Evolutionary conservation across 2,329 filamentous ascomycete species (phyloP), one percentile per base, ranked within the genome.

Genomic region (Bipolaris oryzae): DNA sequence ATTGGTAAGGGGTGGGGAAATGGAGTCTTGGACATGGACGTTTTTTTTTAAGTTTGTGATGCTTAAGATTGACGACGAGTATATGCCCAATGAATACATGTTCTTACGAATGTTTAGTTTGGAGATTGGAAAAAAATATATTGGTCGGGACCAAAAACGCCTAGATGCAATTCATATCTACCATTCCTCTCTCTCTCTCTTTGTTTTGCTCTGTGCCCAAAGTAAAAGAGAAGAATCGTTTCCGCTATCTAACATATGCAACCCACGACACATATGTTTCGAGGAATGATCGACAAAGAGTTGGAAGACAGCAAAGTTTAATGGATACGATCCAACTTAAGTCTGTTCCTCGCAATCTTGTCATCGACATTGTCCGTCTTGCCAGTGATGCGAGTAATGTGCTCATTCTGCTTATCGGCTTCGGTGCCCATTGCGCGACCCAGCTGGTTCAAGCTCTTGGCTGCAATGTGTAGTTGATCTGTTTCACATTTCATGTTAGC

Each of bases 341-440:
- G 86, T 63, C 89, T 83, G 80, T 93, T 93, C 84, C 91, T 87
- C 56, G 87, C 86, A 68, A 94, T 90, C 71, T 89, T 85, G 64
- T 94, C 90, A 47, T 75, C 73, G 85, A 96, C 90, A 67, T 82
- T 84, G 74, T 96, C 92, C 78, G 88, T 94, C 91, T 96, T 96
- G 64, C 80, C 80, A 63, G 85, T 90, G 71, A 97, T 91, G 57
- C 87, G 84, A 60, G 90, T 88, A 70, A 96, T 89, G 69, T 88
- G 84, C 68, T 84, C 84, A 77, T 96, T 96, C 79, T 96, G 90
- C 55, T 84, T 79, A 59, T 91, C 87, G 21, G 95, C 83, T 73
- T 95, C 91, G 44, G 84, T 80, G 45, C 88, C 89, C 70, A 92
- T 93, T 43, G 89, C 90, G 64, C 84, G 81, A 15, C 90, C 90